Evolutionary conservation across 345 rosid species (phyloP).

Genomic region (Populus alba): DNA sequence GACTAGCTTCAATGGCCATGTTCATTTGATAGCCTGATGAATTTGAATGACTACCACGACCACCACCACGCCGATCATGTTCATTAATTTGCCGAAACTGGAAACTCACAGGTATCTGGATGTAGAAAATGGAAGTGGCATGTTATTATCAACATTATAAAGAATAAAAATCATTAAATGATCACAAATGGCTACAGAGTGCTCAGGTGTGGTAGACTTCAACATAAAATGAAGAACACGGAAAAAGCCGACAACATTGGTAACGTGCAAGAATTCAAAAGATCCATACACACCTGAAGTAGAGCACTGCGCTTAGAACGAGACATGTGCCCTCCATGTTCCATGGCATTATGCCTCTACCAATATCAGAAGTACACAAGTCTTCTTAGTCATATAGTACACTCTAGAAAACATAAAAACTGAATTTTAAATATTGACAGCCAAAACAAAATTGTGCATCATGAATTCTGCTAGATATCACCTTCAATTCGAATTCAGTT

Average conservation of each 20-base stretch:
- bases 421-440: neutral
- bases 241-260: neutral
- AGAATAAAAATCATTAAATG: neutral
- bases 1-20: conserved; percentile 14
- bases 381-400: neutral
- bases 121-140: neutral
- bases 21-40: conserved; percentile 9
- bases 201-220: neutral
- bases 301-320: conserved; percentile 22
- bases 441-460: neutral
- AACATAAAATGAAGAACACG: neutral
- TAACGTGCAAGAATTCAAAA: neutral
- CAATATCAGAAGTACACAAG: neutral
- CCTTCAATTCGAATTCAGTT: conserved; percentile 29
- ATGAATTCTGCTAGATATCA: neutral
- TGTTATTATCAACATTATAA: neutral
- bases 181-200: neutral
- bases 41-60: neutral
- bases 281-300: conserved; percentile 14
- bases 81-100: conserved; percentile 7
- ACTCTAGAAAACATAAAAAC: neutral
- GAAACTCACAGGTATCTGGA: conserved; percentile 28
- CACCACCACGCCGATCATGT: conserved; percentile 16
- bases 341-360: conserved; percentile 28
- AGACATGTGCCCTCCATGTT: conserved; percentile 27